Conservation (phyloP, 805 yeast genomes). For the Pichia sporocuriosa region DNA sequence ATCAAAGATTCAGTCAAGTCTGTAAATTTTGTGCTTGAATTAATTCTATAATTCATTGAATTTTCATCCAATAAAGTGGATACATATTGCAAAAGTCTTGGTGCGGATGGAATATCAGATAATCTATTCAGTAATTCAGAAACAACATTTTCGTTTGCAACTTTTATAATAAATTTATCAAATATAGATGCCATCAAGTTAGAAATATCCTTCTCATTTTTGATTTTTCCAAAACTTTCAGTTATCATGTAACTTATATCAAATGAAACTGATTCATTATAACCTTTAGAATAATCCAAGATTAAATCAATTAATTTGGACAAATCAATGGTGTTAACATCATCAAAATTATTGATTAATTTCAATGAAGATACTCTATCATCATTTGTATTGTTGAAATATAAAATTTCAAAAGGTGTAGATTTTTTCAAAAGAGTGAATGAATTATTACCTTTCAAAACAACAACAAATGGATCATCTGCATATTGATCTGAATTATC, state of each 20-base stretch:
- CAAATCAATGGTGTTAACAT: slow-evolving; percentile 8
- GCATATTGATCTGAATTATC: slow-evolving; percentile 13
- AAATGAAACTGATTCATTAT: slow-evolving; percentile 34
- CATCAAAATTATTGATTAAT: no score
- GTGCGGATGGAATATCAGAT: slow-evolving; percentile 15
- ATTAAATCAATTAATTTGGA: slow-evolving; percentile 5
- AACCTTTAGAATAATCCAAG: slow-evolving; percentile 20
- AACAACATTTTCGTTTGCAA: slow-evolving; percentile 35
- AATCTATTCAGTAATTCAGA: slow-evolving; percentile 30
- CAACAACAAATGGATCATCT: slow-evolving; percentile 21
- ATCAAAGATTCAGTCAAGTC: slow-evolving; percentile 21
- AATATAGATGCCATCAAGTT: slow-evolving; percentile 35
- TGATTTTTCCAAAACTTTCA: slow-evolving; percentile 1
- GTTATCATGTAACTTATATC: slow-evolving; percentile 29
- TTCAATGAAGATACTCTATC: no score
- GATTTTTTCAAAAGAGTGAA: slow-evolving; percentile 31
- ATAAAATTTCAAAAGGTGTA: slow-evolving; percentile 30
- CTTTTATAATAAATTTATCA: slow-evolving; percentile 33
- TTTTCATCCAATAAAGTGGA: slow-evolving; percentile 25
- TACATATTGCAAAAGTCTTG: slow-evolving; percentile 33
- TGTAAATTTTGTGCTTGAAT: slow-evolving; percentile 20
- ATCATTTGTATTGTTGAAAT: slow-evolving; percentile 19
- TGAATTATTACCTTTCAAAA: slow-evolving; percentile 30
- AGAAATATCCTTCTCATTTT: slow-evolving; percentile 32
- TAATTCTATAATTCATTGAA: slow-evolving; percentile 15